Base-by-base conservation (phyloP, 257 asterid genomes). In the Solanum rostratum region DNA sequence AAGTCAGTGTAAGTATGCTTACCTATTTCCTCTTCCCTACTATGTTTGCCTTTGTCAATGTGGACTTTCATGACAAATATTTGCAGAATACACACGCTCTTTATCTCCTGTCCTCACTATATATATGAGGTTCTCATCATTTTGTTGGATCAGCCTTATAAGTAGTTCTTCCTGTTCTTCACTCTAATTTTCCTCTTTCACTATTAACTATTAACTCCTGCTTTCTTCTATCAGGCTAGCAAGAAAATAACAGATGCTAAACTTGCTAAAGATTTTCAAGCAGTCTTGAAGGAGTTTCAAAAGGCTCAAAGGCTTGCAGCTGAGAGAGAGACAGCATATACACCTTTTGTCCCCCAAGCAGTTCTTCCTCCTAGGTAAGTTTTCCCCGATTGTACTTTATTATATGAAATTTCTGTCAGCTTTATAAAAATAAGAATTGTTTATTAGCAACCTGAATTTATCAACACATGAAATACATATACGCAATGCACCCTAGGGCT, bases 291-390 rank as follows among this genome's bases (percentile, higher is more conserved):
- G 63, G 82, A 76, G 82, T 76, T 76, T 76, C 82, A 76, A 88
- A 92, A 91, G 89, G 92, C 90, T 24, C 96, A 92, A 81, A 90
- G 96, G 84, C 94, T 92, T 87, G 90, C 96, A 15, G 94, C 93
- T 78, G 96, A 92, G 90, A 91, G 93, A 86, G 96, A 92, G 89
- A 94, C 99, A 27, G 93, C 96, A 10, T 94, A 93, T 90, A 84
- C 92, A 86, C 97, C 97, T 85, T 89, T 88, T 89, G 89, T 89
- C 88, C 90, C 89, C 13, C 92, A 93, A 84, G 68, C 94, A 49
- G 88, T 79, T 83, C 88, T 87, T 82, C 93, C 96, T 73, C 88
- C 93, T 50, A 91, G 99, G 99, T 92, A 90, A 85, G 7, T 10
- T 10, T 92, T 86, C 50, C 62, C 82, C 14, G 45, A 27, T 27